These are phyloP conservation scores for Apophysomyces trapeziformis DNA, from an alignment of 371 early-diverging fungal species.

Conservation along the genomic window DNA sequence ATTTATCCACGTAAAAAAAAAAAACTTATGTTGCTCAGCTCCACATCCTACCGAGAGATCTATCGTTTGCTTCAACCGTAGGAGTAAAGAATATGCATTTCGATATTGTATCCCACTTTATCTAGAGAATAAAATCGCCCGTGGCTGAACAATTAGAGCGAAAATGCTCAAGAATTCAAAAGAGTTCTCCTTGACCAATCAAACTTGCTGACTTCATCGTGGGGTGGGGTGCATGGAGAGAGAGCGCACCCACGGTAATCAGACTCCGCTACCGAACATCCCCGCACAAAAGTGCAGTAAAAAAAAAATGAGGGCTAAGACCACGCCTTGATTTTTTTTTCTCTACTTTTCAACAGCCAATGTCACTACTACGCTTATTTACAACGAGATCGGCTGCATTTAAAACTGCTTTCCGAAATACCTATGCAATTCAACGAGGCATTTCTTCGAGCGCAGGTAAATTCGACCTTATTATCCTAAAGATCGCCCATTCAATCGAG, in stretches of 20 bases:
- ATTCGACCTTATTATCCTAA: neutral
- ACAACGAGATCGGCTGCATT: constrained; percentile 25
- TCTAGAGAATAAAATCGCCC: no score
- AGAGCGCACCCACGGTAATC: neutral
- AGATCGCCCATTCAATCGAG: neutral
- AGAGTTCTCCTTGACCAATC: no score
- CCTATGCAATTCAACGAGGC: constrained; percentile 15
- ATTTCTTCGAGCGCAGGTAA: constrained; percentile 37
- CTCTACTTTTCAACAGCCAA: constrained; percentile 4
- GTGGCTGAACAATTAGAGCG: no score
- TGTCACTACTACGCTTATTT: constrained; percentile 44
- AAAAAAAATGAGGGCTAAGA: neutral
- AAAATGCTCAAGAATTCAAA: no score
- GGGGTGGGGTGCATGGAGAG: no score
- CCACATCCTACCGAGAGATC: no score
- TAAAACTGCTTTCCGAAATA: constrained; percentile 10
- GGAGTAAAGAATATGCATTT: no score
- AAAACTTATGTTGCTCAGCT: no score
- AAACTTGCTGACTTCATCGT: no score
- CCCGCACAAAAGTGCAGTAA: neutral
- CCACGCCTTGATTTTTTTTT: neutral
- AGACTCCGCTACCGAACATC: neutral
- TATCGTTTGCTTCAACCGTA: no score
- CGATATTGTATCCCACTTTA: no score
- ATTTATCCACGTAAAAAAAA: no score